Base-by-base conservation (phyloP, 148 eudicot genomes). In the Chenopodium quinoa region DNA sequence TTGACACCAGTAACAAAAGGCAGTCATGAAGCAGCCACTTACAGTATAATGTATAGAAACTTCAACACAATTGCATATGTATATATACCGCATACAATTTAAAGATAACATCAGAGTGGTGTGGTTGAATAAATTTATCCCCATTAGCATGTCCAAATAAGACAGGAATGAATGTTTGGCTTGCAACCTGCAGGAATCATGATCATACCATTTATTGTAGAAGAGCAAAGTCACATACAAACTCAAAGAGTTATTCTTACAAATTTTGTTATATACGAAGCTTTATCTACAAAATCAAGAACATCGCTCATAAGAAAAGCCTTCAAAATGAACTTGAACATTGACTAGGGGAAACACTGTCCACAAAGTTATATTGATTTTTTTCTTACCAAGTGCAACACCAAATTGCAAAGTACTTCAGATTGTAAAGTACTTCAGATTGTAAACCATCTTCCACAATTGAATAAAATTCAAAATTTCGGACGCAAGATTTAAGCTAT, bases 61-160 rank as follows among this genome's bases (percentile, higher is more conserved):
- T 20, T 47, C 47, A 31, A 75, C 0, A 50, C 37, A 71, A 64
- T 54, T 65, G 65, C 27, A 72, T 65, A 64, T 73, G 74, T 29
- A 44, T 71, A 65, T 29, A 72, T 88, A 94, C 98, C 93, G 91
- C 89, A 76, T 90, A 94, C 23, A 87, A 85, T 82, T 89, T 85
- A 81, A 81, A 90, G 80, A 94, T 91, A 79, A 90, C 82, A 64
- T 94, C 98, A 66, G 93, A 91, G 78, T 94, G 98, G 81, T 78
- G 90, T 54, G 94, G 89, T 75, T 90, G 92, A 80, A 94, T 86
- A 75, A 94, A 94, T 77, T 89, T 94, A 88, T 94, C 98, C 76
- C 85, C 97, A 58, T 89, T 90, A 78, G 93, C 98, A 90, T 94
- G 98, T 71, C 91, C 97, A 92, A 94, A 91, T 80, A 94, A 84